Evolutionary conservation across 306 rosid genomes (phyloP).

Genomic region (Fragaria ananassa): DNA sequence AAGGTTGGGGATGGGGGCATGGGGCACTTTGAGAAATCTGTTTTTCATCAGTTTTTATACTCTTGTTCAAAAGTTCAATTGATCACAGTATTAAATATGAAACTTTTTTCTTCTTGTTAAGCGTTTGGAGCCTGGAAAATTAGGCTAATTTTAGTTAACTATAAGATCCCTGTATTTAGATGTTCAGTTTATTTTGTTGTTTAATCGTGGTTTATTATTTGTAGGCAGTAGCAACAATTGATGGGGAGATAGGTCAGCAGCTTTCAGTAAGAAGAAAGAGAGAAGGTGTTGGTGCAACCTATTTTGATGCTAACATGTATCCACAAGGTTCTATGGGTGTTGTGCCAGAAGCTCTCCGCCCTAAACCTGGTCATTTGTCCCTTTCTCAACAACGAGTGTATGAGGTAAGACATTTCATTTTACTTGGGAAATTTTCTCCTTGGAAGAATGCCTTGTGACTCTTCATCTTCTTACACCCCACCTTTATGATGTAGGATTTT

Average conservation of each 20-base stretch:
- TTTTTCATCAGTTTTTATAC: neutral
- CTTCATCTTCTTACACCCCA: conserved; percentile 9
- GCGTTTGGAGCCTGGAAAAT: neutral
- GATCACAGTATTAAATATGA: neutral
- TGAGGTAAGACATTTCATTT: conserved; percentile 45
- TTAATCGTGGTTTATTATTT: conserved; percentile 5
- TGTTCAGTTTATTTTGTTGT: neutral
- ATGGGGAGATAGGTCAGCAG: conserved; percentile 80
- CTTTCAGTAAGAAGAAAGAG: conserved; percentile 87
- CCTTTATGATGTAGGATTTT: conserved; percentile 60
- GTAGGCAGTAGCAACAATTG: conserved; percentile 82
- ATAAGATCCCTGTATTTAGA: neutral
- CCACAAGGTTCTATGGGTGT: conserved; percentile 83
- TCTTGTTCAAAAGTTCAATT: neutral
- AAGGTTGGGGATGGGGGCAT: too few relatives aligned
- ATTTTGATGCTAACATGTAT: conserved; percentile 75
- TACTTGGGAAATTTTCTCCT: neutral
- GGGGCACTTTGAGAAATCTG: too few relatives aligned
- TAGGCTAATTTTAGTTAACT: neutral
- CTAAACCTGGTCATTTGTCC: conserved; percentile 92
- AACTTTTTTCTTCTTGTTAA: neutral
- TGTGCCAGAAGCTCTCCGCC: conserved; percentile 92
- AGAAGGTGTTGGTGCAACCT: conserved; percentile 74
- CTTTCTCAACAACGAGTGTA: conserved; percentile 90
- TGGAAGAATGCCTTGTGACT: conserved; percentile 4